Percentiles rank a stretch among this genome's conserved stretches.
These are phyloP conservation scores for Leucocoprinus leucothites DNA, from an alignment of 768 basidiomycete genomes.

Conservation along the genomic window DNA sequence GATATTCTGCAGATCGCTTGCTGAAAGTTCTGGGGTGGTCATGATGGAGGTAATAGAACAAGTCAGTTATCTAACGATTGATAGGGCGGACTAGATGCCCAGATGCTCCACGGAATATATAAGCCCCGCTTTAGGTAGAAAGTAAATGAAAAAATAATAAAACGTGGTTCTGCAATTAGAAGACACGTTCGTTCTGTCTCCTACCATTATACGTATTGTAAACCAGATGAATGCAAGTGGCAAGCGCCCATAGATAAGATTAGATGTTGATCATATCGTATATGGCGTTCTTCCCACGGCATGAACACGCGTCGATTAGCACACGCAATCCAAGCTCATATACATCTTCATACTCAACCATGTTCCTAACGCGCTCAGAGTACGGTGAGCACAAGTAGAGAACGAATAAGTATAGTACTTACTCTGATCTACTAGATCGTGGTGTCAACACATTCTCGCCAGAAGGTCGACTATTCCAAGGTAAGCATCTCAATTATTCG, in stretches of 20 bases:
- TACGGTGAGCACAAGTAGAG: conserved; percentile 57
- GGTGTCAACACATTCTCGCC: conserved; percentile 99
- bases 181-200: not conserved
- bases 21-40: conserved; percentile 41
- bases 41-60: conserved; percentile 15
- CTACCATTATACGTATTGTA: not conserved
- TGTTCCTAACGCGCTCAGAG: conserved; percentile 96
- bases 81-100: not conserved
- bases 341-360: conserved; percentile 32
- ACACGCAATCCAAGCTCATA: conserved; percentile 30
- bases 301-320: conserved; percentile 42
- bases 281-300: conserved; percentile 34
- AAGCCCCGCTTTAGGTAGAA: not conserved
- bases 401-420: not conserved
- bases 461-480: conserved; percentile 98
- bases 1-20: conserved; percentile 51
- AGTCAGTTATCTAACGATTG: conserved; percentile 3
- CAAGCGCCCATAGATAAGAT: too few species aligned
- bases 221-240: too few species aligned
- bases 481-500: conserved; percentile 36
- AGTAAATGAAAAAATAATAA: not conserved
- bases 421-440: conserved; percentile 54
- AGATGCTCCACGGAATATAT: not conserved
- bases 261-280: conserved; percentile 22
- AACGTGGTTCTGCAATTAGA: not conserved